phyloP scores from a whole-genome alignment of 2,329 filamentous ascomycete genomes.

The Lachnellula arida region DNA sequence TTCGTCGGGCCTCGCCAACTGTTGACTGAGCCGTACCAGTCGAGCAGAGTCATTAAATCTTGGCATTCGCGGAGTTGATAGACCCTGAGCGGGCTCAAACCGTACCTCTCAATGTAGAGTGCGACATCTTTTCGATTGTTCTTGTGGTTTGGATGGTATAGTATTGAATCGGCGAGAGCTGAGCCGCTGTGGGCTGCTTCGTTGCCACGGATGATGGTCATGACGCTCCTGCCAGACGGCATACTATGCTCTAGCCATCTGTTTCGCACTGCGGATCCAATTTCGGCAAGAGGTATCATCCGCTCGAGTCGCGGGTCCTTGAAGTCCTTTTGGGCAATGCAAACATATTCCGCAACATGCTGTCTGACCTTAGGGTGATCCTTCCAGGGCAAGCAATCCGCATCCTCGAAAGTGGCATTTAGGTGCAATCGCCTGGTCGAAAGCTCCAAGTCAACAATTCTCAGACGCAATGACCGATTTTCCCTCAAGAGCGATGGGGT shows the following conservation, averaged over 20 bases:
- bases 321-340: not conserved
- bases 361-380: not conserved
- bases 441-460: not conserved
- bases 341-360: not conserved
- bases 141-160: not conserved
- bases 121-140: not conserved
- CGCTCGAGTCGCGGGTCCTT: not conserved
- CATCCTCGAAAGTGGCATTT: not conserved
- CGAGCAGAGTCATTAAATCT: not conserved
- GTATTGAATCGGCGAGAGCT: not conserved
- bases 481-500: not conserved
- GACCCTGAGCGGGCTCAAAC: not conserved
- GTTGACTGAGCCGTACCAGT: not conserved
- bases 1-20: not conserved
- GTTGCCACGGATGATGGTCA: not conserved
- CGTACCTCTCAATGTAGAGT: not conserved
- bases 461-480: not conserved
- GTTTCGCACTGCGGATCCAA: not conserved
- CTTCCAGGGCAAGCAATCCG: not conserved
- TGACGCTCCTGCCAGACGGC: not conserved
- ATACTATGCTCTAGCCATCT: not conserved
- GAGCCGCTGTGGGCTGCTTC: not conserved
- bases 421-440: not conserved
- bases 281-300: not conserved
- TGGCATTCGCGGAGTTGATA: not conserved